These are phyloP conservation scores for Chlorophyllum brunneum DNA, from an alignment of 768 basidiomycete species.

Conservation along the genomic window DNA sequence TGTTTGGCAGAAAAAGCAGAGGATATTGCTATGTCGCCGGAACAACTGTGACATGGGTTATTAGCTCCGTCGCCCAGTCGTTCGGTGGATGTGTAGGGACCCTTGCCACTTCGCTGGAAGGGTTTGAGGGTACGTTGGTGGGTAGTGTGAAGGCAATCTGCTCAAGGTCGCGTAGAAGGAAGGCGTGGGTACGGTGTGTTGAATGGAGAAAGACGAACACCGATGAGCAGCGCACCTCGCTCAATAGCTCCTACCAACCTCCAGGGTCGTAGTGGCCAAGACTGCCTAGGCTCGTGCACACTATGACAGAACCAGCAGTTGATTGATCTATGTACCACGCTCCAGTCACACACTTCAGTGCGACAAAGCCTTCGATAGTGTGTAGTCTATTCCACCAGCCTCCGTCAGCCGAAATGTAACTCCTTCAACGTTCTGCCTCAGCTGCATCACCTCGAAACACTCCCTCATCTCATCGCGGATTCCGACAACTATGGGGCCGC, in stretches of 20 bases:
- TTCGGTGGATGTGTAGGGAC: not conserved
- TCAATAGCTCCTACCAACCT: not conserved
- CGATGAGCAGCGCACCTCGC: not conserved
- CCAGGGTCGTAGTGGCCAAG: no score
- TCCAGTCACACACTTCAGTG: no score
- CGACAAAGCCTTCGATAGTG: no score
- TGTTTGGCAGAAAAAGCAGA: conserved; percentile 76
- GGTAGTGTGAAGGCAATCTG: not conserved
- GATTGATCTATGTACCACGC: no score
- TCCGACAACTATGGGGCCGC: no score
- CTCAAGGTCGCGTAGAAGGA: not conserved
- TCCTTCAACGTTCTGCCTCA: no score
- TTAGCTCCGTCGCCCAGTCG: not conserved
- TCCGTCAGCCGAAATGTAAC: no score
- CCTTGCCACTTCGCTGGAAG: conserved; percentile 2
- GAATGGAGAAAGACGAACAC: conserved; percentile 9
- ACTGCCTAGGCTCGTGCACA: no score
- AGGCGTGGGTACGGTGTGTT: conserved; percentile 10
- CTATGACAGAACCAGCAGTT: no score
- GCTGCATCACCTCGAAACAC: no score
- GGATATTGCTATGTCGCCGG: conserved; percentile 42
- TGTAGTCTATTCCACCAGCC: no score
- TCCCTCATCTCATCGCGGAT: no score
- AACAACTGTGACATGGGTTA: conserved; percentile 42
- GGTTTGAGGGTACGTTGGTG: not conserved